Percentiles rank a stretch among this genome's conserved stretches.
Evolutionary conservation across 2,329 filamentous ascomycete genomes (phyloP).

Genomic region (Xylariaceae sp.): DNA sequence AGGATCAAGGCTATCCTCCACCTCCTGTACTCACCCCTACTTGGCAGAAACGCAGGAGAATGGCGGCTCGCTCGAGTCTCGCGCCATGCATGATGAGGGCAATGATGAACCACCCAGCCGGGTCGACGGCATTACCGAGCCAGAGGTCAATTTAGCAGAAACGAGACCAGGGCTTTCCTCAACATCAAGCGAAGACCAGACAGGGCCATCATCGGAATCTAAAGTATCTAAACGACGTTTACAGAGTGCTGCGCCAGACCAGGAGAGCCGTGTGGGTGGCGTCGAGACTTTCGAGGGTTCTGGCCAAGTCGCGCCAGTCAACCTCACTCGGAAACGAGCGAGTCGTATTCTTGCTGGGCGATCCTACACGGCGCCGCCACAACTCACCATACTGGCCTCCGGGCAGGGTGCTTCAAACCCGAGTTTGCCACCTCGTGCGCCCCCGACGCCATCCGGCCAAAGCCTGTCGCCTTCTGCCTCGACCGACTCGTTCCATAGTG

Average conservation of each 20-base stretch:
- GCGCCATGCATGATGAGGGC: too few species aligned
- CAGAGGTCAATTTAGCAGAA: too few species aligned
- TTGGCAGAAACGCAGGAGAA: too few species aligned
- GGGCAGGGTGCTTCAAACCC: constrained; percentile 14
- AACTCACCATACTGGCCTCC: constrained; percentile 38
- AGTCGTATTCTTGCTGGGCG: constrained; percentile 30
- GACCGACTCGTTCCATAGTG: constrained; percentile 50
- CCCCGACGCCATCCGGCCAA: constrained; percentile 23
- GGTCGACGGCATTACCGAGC: too few species aligned
- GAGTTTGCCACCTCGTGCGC: constrained; percentile 16
- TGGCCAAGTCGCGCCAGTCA: constrained; percentile 24
- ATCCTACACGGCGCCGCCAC: constrained; percentile 35
- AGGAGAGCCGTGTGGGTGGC: constrained; percentile 16
- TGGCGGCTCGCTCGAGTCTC: too few species aligned
- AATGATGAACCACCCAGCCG: too few species aligned
- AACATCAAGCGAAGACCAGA: too few species aligned
- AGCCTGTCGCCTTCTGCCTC: constrained; percentile 41
- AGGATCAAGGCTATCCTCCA: too few species aligned
- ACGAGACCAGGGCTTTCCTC: too few species aligned
- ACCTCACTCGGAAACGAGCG: constrained; percentile 26
- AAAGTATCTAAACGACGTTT: constrained; percentile 2
- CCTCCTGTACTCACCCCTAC: too few species aligned
- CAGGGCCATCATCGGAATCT: constrained; percentile 2
- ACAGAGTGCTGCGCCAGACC: too few species aligned
- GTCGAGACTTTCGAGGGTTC: constrained; percentile 26